Percentiles rank a stretch among this genome's conserved stretches.
Conservation (phyloP, 2,329 filamentous ascomycete species). For the Sarocladium oryzae region DNA sequence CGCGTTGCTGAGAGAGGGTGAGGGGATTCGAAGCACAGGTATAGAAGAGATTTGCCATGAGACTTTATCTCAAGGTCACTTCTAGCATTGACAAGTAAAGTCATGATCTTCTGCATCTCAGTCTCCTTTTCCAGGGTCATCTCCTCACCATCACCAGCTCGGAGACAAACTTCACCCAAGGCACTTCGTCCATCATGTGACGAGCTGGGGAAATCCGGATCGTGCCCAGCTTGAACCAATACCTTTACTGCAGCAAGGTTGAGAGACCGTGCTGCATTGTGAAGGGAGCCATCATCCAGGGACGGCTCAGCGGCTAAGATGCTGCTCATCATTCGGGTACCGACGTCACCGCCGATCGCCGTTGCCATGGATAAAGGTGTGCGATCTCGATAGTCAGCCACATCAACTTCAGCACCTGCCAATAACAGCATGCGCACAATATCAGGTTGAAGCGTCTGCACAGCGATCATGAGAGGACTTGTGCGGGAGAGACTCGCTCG, state of each 20-base stretch:
- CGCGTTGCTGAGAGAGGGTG: slow-evolving; percentile 50
- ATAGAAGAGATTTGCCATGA: slow-evolving; percentile 51
- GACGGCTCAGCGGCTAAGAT: slow-evolving; percentile 50
- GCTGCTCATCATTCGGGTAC: slow-evolving; percentile 46
- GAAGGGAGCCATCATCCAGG: slow-evolving; percentile 59
- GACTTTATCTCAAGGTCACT: slow-evolving; percentile 50
- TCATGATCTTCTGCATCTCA: slow-evolving; percentile 50
- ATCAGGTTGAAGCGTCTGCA: slow-evolving; percentile 48
- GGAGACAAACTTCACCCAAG: slow-evolving; percentile 56
- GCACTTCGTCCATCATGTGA: slow-evolving; percentile 57
- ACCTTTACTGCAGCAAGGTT: slow-evolving; percentile 50
- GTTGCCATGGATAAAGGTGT: slow-evolving; percentile 57
- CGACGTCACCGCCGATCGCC: slow-evolving; percentile 44
- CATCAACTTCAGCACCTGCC: slow-evolving; percentile 53
- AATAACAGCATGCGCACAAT: slow-evolving; percentile 50
- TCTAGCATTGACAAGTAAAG: slow-evolving; percentile 47
- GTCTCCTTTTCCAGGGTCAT: slow-evolving; percentile 43
- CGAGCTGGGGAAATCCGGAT: slow-evolving; percentile 58
- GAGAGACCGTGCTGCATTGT: slow-evolving; percentile 55
- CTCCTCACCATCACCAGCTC: slow-evolving; percentile 40
- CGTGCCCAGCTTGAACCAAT: slow-evolving; percentile 52
- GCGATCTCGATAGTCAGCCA: slow-evolving; percentile 48
- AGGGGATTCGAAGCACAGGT: slow-evolving; percentile 52
- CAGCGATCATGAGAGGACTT: slow-evolving; percentile 54
- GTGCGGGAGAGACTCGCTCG: slow-evolving; percentile 44